These are phyloP conservation scores for Paecilomyces dactylethromorphus DNA, from an alignment of 2,329 filamentous ascomycete species.

Conservation along the genomic window DNA sequence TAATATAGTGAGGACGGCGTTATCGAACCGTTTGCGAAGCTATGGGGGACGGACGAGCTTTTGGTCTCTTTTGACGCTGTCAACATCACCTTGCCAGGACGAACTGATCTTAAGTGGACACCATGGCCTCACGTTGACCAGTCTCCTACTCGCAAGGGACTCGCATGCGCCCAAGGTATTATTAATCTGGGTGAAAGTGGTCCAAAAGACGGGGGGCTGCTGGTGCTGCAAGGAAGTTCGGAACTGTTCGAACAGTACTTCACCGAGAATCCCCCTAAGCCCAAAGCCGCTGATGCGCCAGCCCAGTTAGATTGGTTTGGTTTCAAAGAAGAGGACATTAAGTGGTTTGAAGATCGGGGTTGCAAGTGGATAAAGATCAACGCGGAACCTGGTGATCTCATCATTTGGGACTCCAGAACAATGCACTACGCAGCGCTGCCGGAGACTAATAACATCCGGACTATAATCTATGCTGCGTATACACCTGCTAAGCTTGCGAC, in stretches of 20 bases:
- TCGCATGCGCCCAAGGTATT: slow-evolving; percentile 34
- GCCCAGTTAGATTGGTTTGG: slow-evolving; percentile 40
- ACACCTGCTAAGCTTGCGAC: slow-evolving; percentile 30
- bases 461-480: slow-evolving; percentile 33
- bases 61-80: slow-evolving; percentile 12
- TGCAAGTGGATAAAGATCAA: slow-evolving; percentile 35
- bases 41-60: slow-evolving; percentile 25
- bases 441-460: slow-evolving; percentile 28
- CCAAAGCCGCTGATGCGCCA: no score
- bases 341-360: slow-evolving; percentile 36
- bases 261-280: slow-evolving; percentile 25
- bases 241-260: slow-evolving; percentile 39
- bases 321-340: slow-evolving; percentile 38
- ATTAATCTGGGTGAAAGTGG: slow-evolving; percentile 39
- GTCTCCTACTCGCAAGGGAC: slow-evolving; percentile 29
- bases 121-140: slow-evolving; percentile 42
- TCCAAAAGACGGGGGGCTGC: slow-evolving; percentile 38
- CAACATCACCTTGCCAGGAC: slow-evolving; percentile 17
- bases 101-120: slow-evolving; percentile 26
- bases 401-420: slow-evolving; percentile 43
- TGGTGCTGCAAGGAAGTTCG: slow-evolving; percentile 36
- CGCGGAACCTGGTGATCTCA: slow-evolving; percentile 37
- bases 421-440: slow-evolving; percentile 39
- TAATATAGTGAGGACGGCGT: slow-evolving; percentile 29
- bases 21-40: slow-evolving; percentile 31